Evolutionary conservation across 257 asterid genomes (phyloP).

Genomic region (Euphrasia confusa): DNA sequence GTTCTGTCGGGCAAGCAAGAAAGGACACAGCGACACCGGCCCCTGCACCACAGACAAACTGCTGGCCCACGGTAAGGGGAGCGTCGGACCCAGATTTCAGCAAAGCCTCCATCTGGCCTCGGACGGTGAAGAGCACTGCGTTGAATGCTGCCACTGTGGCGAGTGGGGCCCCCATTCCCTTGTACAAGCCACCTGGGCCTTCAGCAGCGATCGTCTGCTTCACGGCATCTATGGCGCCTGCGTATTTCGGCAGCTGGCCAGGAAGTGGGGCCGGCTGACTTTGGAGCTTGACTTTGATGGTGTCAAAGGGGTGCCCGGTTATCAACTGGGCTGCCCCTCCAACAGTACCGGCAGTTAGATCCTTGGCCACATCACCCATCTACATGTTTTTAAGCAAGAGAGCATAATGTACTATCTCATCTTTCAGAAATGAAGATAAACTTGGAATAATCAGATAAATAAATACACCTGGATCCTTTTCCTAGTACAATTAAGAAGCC

Average conservation of each 20-base stretch:
- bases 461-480: too few species aligned
- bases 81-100: slow-evolving; percentile 72
- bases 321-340: slow-evolving; percentile 93
- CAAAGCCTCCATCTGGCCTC: slow-evolving; percentile 75
- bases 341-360: slow-evolving; percentile 34
- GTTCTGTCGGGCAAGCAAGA: slow-evolving; percentile 87
- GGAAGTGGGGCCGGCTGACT: slow-evolving; percentile 87
- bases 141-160: slow-evolving; percentile 91
- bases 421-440: too few species aligned
- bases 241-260: slow-evolving; percentile 66
- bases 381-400: slow-evolving; percentile 22
- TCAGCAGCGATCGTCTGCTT: slow-evolving; percentile 84
- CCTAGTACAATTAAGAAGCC: too few species aligned
- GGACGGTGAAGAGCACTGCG: slow-evolving; percentile 69
- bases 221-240: slow-evolving; percentile 90
- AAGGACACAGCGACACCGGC: slow-evolving; percentile 83
- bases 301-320: slow-evolving; percentile 94
- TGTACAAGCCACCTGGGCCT: slow-evolving; percentile 85
- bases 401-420: too few species aligned
- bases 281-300: slow-evolving; percentile 96
- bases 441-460: too few species aligned
- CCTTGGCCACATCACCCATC: slow-evolving; percentile 60
- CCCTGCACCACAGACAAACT: slow-evolving; percentile 81
- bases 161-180: slow-evolving; percentile 99
- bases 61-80: slow-evolving; percentile 69